A percentile compares a stretch with the other conserved stretches of the same genome.
phyloP scores from a whole-genome alignment of 108 stramenopile species.

The Conticribra guillardii region DNA sequence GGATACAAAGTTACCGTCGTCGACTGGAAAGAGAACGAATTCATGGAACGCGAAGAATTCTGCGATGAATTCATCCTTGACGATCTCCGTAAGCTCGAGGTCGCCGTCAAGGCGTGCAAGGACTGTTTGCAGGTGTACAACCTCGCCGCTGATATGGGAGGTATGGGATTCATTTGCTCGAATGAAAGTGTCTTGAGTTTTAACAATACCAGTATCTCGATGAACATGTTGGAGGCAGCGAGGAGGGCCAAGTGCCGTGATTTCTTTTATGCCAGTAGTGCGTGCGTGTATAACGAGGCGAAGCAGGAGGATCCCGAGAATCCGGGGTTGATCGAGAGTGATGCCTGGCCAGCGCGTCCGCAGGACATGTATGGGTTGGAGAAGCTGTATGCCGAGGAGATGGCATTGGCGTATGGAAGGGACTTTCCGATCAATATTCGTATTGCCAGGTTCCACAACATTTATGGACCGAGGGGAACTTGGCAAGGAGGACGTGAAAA shows the following conservation, averaged over 20 bases:
- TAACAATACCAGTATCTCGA: conserved; percentile 99
- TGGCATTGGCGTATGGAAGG: conserved; percentile 96
- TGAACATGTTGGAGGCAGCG: conserved; percentile 98
- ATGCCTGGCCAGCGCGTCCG: conserved; percentile 99
- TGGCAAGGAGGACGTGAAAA: conserved; percentile 99
- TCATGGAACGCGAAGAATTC: conserved; percentile 96
- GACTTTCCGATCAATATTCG: conserved; percentile 96
- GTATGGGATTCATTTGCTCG: conserved; percentile 98
- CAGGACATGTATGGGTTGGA: conserved; percentile 99
- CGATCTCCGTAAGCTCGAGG: conserved; percentile 94
- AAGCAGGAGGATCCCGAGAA: conserved; percentile 97
- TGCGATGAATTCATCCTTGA: conserved; percentile 96
- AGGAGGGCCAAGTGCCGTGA: conserved; percentile 86
- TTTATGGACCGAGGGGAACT: conserved; percentile 97
- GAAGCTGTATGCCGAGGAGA: conserved; percentile 99
- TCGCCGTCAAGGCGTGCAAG: conserved; percentile 92
- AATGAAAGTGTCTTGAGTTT: conserved; percentile 96
- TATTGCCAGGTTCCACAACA: conserved; percentile 97
- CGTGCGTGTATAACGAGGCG: conserved; percentile 99
- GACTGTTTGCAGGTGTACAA: conserved; percentile 98
- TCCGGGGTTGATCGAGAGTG: conserved; percentile 92
- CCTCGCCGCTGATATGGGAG: conserved; percentile 99
- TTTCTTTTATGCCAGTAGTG: conserved; percentile 96
- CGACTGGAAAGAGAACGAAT: conserved; percentile 98
- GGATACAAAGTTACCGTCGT: conserved; percentile 92